Base-by-base conservation (phyloP, 495 filamentous ascomycete species). In the Aspergillus mulundensis region DNA sequence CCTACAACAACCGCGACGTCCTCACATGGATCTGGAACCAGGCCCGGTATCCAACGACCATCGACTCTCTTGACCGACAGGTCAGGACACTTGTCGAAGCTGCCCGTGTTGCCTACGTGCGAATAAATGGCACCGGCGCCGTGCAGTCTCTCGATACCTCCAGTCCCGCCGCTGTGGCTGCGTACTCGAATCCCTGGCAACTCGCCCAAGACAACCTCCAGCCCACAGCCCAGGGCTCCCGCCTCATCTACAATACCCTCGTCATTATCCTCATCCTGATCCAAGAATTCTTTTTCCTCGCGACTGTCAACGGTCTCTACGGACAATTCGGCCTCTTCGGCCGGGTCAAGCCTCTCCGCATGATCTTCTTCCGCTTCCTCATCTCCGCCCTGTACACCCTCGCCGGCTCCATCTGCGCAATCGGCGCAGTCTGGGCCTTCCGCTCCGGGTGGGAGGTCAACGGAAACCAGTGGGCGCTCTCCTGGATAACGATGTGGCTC, bases 271-370 rank as follows among this genome's bases (percentile, higher is more conserved):
- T 78, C 2, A 67, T 71, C 25, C 12, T 82, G 15, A 77, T 81
- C 55, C 77, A 81, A 48, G 72, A 81, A 51, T 83, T 83, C 65
- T 81, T 82, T 68, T 83, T 70, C 58, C 64, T 83, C 2, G 72
- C 55, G 45, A 70, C 50, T 60, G 51, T 72, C 54, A 73, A 74
- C 42, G 72, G 70, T 12, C 61, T 83, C 2, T 75, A 73, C 50
- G 60, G 32, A 5, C 61, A 71, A 45, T 77, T 77, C 63, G 72
- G 76, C 12, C 62, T 82, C 28, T 79, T 76, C 60, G 48, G 61
- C 7, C 56, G 57, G 7, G 42, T 79, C 14, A 43, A 60, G 12
- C 67, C 75, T 0, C 64, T 62, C 44, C 70, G 71, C 38, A 78
- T 79, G 48, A 72, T 73, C 43, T 32, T 71, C n/a, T 63, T 70